Evolutionary conservation across 805 yeast species (phyloP), one percentile per base, ranked within the genome.

Genomic region (Lachancea fermentati): DNA sequence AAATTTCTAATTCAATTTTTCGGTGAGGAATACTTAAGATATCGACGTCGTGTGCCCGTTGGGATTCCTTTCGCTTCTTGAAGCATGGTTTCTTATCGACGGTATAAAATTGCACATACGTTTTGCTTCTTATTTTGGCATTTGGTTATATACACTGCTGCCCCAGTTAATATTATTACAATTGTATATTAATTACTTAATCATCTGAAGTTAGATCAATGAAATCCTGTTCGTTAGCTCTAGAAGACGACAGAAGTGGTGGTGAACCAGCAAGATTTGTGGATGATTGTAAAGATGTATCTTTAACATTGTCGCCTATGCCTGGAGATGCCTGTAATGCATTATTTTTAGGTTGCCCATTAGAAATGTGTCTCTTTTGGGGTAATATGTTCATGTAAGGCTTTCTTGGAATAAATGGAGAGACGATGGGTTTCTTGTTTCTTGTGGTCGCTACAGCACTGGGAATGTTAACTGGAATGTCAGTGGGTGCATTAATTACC

Each of bases 1-100:
- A 53, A 48, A 25, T 73, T 68, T 37, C 60, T 93, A 45, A 57
- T 78, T 6, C 51, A 63, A 15, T 89, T 91, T 57, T 93, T 91
- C 59, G 91, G 88, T 1, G 60, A 71, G 2, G 75, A 75, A 4
- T 93, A 91, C 57, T 43, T 49, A 0, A 47, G 55, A 0, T 91
- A 88, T 59, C 72, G 62, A 46, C 41, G 54, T 5, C 49, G 47
- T 1, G 78, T 81, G 0, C 65, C 70, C 2, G 74, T 80, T 0
- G 72, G 79, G 34, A 82, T 91, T 28, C 95, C 95, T 0, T 79
- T 81, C 47, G 65, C 78, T 16, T 22, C 26, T 7, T 22, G 11
- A 22, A 37, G 44, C 16, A 67, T 45, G 49, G 5, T 26, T 1
- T 15, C 18, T 13, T 13, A 14, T 13, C 15, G 11, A 7, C 26